Evolutionary conservation across 129 eudicot genomes (phyloP).

Genomic region (Lactuca sativa): DNA sequence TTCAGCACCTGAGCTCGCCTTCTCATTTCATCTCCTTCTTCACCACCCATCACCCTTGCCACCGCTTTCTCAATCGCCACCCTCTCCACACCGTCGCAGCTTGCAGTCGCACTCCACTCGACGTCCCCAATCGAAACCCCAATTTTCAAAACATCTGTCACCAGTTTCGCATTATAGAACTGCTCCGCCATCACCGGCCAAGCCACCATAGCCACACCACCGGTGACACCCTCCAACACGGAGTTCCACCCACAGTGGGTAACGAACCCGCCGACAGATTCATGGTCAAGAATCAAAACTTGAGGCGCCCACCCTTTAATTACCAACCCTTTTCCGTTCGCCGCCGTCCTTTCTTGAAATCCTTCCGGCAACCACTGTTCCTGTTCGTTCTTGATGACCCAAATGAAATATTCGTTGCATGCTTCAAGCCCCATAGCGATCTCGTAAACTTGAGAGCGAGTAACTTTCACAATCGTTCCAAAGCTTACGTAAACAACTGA

Average conservation of each 20-base stretch:
- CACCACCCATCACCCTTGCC: conserved; percentile 37
- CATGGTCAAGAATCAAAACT: conserved; percentile 49
- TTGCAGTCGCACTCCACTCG: conserved; percentile 30
- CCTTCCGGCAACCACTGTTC: conserved; percentile 39
- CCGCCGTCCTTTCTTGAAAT: conserved; percentile 41
- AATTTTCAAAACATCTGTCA: conserved; percentile 43
- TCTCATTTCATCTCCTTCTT: conserved; percentile 49
- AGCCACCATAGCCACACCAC: conserved; percentile 62
- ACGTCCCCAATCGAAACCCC: conserved; percentile 51
- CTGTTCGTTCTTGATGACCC: conserved; percentile 48
- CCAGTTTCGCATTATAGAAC: conserved; percentile 50
- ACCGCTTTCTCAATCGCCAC: conserved; percentile 43
- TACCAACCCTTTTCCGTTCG: conserved; percentile 41
- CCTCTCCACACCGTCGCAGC: conserved; percentile 33
- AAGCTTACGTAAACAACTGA: conserved; percentile 67
- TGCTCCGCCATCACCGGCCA: conserved; percentile 66
- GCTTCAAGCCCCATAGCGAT: conserved; percentile 63
- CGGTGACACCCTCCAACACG: conserved; percentile 43
- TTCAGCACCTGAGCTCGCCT: conserved; percentile 33
- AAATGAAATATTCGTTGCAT: conserved; percentile 45
- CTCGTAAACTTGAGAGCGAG: conserved; percentile 46
- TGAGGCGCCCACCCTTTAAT: conserved; percentile 72
- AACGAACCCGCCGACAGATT: conserved; percentile 49
- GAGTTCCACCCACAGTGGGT: conserved; percentile 77
- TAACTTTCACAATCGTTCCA: conserved; percentile 36